phyloP scores from a whole-genome alignment of 2,329 filamentous ascomycete genomes.

The Coniochaeta sp. region DNA sequence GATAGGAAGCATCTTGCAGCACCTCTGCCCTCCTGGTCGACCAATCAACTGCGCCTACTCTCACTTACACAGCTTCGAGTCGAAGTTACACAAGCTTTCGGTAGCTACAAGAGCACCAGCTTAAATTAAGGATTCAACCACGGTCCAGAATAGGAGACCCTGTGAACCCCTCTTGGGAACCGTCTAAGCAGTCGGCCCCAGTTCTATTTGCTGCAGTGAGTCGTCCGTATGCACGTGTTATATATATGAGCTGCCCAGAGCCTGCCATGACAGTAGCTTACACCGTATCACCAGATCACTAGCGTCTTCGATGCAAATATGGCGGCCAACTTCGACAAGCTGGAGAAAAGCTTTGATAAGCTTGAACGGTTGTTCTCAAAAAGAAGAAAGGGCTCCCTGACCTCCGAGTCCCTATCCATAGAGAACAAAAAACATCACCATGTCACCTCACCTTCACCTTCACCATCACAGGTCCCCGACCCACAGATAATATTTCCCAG shows the following conservation, averaged over 20 bases:
- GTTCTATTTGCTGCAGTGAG: background rate
- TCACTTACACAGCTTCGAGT: background rate
- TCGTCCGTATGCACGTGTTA: conserved; percentile 2
- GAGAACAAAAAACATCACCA: background rate
- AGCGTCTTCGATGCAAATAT: conserved; percentile 9
- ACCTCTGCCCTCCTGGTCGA: background rate
- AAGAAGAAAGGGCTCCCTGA: conserved; percentile 19
- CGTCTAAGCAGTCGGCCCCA: background rate
- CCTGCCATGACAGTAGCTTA: background rate
- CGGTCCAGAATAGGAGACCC: background rate
- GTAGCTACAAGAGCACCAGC: background rate
- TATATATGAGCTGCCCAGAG: conserved; percentile 1
- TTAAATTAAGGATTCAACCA: background rate
- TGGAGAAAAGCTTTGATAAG: conserved; percentile 43
- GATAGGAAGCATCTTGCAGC: background rate
- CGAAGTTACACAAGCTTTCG: background rate
- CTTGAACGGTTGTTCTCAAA: conserved; percentile 48
- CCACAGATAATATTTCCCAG: conserved; percentile 37
- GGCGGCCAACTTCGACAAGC: conserved; percentile 42
- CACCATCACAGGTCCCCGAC: conserved; percentile 10
- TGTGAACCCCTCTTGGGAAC: background rate
- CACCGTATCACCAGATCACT: background rate
- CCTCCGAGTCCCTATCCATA: background rate
- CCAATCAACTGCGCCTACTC: background rate
- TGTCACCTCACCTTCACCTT: conserved; percentile 4